Percentiles rank a stretch among this genome's conserved stretches.
phyloP scores from a whole-genome alignment of 2,329 filamentous ascomycete species.

The Bipolaris victoriae region DNA sequence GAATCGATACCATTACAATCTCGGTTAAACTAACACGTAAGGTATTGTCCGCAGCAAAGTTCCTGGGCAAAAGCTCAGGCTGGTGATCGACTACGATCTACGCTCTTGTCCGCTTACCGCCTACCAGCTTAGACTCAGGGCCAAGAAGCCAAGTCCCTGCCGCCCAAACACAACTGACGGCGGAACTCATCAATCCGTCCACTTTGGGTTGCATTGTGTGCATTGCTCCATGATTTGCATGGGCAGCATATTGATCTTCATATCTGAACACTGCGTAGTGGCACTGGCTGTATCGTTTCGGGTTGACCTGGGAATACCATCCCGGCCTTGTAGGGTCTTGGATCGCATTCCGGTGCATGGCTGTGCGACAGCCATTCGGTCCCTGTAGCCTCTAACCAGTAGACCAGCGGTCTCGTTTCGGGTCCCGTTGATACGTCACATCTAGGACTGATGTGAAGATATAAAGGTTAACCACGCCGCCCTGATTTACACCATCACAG shows the following conservation, averaged over 20 bases:
- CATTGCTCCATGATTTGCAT: neutral
- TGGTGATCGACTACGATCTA: slow-evolving; percentile 10
- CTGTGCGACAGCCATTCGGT: slow-evolving; percentile 1
- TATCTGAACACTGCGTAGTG: slow-evolving; percentile 2
- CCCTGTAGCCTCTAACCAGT: slow-evolving; percentile 11
- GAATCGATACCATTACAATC: neutral
- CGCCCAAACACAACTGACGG: slow-evolving; percentile 14
- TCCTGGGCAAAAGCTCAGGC: neutral
- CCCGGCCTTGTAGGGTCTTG: slow-evolving; percentile 12
- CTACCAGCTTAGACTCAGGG: slow-evolving; percentile 3
- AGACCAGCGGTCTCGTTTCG: slow-evolving; percentile 12
- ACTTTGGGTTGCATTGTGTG: slow-evolving; percentile 5
- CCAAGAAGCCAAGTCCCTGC: slow-evolving; percentile 29
- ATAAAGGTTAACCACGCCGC: neutral
- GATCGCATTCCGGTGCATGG: neutral
- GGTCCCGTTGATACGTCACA: slow-evolving; percentile 3
- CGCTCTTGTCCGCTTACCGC: slow-evolving; percentile 8
- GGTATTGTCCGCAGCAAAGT: neutral
- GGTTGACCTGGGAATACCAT: slow-evolving; percentile 7
- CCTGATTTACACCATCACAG: neutral
- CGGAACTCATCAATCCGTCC: slow-evolving; percentile 8
- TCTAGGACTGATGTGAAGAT: neutral
- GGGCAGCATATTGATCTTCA: neutral
- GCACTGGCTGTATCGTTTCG: slow-evolving; percentile 14
- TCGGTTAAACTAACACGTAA: slow-evolving; percentile 7